Base-by-base conservation (phyloP, 495 filamentous ascomycete species). In the Barbatosphaeria neglecta region DNA sequence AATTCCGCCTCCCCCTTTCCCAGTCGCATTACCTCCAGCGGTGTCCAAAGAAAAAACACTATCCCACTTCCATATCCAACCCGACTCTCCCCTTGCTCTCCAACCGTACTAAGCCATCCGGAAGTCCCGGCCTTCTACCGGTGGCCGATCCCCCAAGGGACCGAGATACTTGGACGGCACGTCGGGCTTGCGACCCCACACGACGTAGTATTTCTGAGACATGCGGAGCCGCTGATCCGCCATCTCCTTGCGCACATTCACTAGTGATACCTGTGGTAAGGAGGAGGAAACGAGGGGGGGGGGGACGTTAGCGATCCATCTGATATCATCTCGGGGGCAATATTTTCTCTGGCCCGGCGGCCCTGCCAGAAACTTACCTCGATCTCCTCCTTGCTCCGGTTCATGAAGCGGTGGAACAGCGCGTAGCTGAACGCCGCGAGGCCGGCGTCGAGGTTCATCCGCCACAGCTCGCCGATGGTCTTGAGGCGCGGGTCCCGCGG, bases 261-360 rank as follows among this genome's bases (percentile, higher is more conserved):
- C 75, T 11, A 83, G 65, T 15, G 75, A 77, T 20, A 80, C 74
- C 62, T 82, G 38, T 37, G 6, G n/a, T n/a, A n/a, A n/a, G n/a
- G n/a, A n/a, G n/a, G n/a, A n/a, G n/a, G n/a, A n/a, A n/a, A n/a
- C n/a, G n/a, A n/a, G n/a, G n/a, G 31, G 13, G 2, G 16, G 31
- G 10, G 11, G 31, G 13, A 8, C 6, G 19, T 10, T n/a, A 15
- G 23, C 11, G 24, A n/a, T n/a, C 5, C 4, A 24, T 24, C n/a
- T n/a, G n/a, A n/a, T n/a, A n/a, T n/a, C n/a, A n/a, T n/a, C n/a
- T n/a, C n/a, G n/a, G n/a, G n/a, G n/a, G n/a, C n/a, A n/a, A n/a
- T n/a, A n/a, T n/a, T n/a, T n/a, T n/a, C n/a, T n/a, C n/a, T n/a
- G n/a, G n/a, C n/a, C n/a, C n/a, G n/a, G n/a, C n/a, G n/a, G n/a